phyloP scores from a whole-genome alignment of 768 basidiomycete genomes.

The Lentinula detonsa region DNA sequence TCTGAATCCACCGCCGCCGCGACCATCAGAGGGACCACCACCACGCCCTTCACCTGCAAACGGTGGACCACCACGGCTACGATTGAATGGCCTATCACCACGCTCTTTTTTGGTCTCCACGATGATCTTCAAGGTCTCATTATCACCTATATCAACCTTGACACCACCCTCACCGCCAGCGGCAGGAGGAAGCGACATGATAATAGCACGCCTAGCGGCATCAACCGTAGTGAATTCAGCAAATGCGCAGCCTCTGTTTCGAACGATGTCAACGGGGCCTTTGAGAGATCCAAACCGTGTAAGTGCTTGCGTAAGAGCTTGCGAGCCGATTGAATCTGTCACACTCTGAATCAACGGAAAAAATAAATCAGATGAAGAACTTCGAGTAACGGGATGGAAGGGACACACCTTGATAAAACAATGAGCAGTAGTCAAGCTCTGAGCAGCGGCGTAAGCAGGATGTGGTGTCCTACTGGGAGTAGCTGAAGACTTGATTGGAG shows the following conservation, averaged over 20 bases:
- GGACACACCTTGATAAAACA: slow-evolving; percentile 84
- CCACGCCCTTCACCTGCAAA: slow-evolving; percentile 18
- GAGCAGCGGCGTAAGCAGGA: slow-evolving; percentile 50
- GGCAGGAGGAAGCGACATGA: slow-evolving; percentile 52
- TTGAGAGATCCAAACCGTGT: slow-evolving; percentile 77
- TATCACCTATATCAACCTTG: slow-evolving; percentile 62
- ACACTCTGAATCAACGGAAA: slow-evolving; percentile 47
- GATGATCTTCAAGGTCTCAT: slow-evolving; percentile 47
- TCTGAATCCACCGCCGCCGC: slow-evolving; percentile 4
- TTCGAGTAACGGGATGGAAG: background rate
- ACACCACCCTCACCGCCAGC: slow-evolving; percentile 91
- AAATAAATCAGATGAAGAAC: slow-evolving; percentile 3
- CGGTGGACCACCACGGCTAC: slow-evolving; percentile 27
- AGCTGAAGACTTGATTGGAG: slow-evolving; percentile 18
- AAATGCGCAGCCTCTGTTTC: slow-evolving; percentile 88
- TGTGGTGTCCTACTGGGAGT: slow-evolving; percentile 23
- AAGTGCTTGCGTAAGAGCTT: slow-evolving; percentile 44
- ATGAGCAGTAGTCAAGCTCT: slow-evolving; percentile 59
- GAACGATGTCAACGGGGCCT: slow-evolving; percentile 81
- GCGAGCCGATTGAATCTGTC: slow-evolving; percentile 52
- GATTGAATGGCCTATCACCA: slow-evolving; percentile 40
- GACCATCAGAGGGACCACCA: slow-evolving; percentile 11
- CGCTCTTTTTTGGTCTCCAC: slow-evolving; percentile 88
- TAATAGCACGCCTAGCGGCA: slow-evolving; percentile 80
- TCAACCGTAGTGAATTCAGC: slow-evolving; percentile 80